phyloP scores from a whole-genome alignment of 768 basidiomycete genomes.

The Amanita jacksonii region DNA sequence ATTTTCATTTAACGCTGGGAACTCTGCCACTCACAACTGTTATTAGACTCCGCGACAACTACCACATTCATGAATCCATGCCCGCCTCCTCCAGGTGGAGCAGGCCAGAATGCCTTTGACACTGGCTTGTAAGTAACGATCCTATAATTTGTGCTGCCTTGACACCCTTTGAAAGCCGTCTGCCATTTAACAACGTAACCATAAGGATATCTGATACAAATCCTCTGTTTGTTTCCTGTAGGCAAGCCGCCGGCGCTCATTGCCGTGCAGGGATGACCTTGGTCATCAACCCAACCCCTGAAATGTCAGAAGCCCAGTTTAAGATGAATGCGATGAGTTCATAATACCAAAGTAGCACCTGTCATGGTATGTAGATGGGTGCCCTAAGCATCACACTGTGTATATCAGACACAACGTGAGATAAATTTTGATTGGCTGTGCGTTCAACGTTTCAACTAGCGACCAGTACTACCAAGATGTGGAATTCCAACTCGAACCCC shows the following conservation, averaged over 20 bases:
- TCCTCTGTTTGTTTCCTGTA: conserved; percentile 15
- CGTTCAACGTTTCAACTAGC: no score
- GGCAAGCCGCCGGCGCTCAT: conserved; percentile 12
- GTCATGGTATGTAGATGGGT: no score
- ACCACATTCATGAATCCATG: conserved; percentile 13
- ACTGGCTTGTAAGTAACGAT: conserved; percentile 13
- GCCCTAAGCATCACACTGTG: no score
- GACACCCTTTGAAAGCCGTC: conserved; percentile 3
- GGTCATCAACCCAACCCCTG: conserved; percentile 11
- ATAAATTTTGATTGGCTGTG: neutral
- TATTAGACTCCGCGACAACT: conserved; percentile 14
- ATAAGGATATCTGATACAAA: conserved; percentile 11
- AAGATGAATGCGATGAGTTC: conserved; percentile 7
- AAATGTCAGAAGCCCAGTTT: conserved; percentile 10
- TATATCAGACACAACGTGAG: no score
- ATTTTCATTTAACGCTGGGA: no score
- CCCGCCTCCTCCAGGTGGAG: conserved; percentile 13
- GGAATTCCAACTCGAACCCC: conserved; percentile 19
- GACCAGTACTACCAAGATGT: conserved; percentile 19
- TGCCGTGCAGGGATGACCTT: conserved; percentile 14
- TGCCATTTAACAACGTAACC: conserved; percentile 11
- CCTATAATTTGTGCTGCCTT: neutral
- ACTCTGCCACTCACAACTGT: no score
- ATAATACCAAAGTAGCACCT: no score
- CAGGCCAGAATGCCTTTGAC: conserved; percentile 12